Conservation (phyloP, 2,329 filamentous ascomycete species). For the Fusarium drepaniforme region DNA sequence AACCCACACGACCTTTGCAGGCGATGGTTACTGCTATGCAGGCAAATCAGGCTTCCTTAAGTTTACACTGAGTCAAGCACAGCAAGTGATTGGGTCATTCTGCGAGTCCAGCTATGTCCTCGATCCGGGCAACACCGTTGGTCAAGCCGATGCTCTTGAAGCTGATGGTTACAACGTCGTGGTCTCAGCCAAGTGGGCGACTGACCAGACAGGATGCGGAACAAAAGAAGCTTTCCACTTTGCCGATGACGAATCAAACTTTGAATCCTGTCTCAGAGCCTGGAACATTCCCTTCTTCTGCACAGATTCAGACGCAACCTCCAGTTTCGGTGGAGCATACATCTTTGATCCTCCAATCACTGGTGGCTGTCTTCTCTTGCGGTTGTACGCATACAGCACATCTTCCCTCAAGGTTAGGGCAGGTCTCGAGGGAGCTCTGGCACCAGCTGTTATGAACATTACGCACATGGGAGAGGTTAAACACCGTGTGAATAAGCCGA, state of each 20-base stretch:
- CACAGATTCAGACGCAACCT: not conserved
- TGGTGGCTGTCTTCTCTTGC: not conserved
- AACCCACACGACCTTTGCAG: slow-evolving; percentile 11
- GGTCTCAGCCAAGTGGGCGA: slow-evolving; percentile 17
- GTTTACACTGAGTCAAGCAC: not conserved
- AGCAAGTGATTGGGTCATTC: slow-evolving; percentile 11
- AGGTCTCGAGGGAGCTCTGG: not conserved
- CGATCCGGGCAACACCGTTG: slow-evolving; percentile 5
- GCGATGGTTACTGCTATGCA: not conserved
- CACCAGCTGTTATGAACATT: not conserved
- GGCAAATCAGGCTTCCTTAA: not conserved
- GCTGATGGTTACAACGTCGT: slow-evolving; percentile 12
- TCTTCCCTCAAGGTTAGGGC: not conserved
- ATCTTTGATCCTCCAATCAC: not conserved
- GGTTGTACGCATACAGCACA: not conserved
- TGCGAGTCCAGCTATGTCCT: slow-evolving; percentile 19
- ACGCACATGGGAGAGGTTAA: not conserved
- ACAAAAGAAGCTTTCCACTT: slow-evolving; percentile 12
- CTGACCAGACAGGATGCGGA: slow-evolving; percentile 17
- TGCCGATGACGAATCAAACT: not conserved
- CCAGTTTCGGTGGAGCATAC: not conserved
- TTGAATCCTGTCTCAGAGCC: not conserved
- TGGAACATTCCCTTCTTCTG: not conserved
- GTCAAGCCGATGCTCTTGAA: slow-evolving; percentile 6
- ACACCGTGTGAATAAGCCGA: not conserved